Evolutionary conservation across 2,329 filamentous ascomycete genomes (phyloP).

Genomic region (Cladorrhinum sp.): DNA sequence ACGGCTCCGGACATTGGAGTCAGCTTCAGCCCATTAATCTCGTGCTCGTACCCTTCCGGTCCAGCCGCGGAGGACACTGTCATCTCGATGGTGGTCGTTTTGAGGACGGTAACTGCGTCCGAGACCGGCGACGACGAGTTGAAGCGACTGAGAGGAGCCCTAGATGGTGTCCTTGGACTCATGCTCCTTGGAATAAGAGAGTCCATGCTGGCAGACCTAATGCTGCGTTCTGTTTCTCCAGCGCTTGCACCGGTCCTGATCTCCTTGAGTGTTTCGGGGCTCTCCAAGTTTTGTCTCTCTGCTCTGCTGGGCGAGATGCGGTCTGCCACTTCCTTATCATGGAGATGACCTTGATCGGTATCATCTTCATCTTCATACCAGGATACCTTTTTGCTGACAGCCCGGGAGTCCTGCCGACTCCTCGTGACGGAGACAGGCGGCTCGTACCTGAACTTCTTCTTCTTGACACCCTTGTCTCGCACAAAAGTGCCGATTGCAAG

Average conservation of each 20-base stretch:
- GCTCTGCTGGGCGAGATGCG: neutral
- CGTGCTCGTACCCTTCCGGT: neutral
- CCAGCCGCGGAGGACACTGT: slow-evolving; percentile 17
- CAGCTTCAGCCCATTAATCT: slow-evolving; percentile 4
- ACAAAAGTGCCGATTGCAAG: slow-evolving; percentile 90
- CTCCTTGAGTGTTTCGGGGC: neutral
- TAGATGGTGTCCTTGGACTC: neutral
- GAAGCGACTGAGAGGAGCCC: neutral
- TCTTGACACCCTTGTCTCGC: slow-evolving; percentile 85
- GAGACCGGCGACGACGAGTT: neutral
- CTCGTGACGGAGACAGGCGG: slow-evolving; percentile 33
- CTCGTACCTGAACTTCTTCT: slow-evolving; percentile 72
- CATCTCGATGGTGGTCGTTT: slow-evolving; percentile 27
- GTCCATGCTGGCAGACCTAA: slow-evolving; percentile 20
- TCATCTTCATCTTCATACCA: slow-evolving; percentile 13
- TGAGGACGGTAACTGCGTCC: slow-evolving; percentile 14
- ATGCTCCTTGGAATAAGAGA: slow-evolving; percentile 25
- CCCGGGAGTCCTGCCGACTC: neutral
- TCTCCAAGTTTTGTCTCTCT: neutral
- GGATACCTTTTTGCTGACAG: neutral
- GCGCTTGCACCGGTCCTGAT: neutral
- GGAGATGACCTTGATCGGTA: neutral
- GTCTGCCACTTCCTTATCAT: neutral
- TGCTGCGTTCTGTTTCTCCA: slow-evolving; percentile 2
- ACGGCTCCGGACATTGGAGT: slow-evolving; percentile 4